Conservation (phyloP, 345 rosid species). For the Excoecaria cochinchinensis region DNA sequence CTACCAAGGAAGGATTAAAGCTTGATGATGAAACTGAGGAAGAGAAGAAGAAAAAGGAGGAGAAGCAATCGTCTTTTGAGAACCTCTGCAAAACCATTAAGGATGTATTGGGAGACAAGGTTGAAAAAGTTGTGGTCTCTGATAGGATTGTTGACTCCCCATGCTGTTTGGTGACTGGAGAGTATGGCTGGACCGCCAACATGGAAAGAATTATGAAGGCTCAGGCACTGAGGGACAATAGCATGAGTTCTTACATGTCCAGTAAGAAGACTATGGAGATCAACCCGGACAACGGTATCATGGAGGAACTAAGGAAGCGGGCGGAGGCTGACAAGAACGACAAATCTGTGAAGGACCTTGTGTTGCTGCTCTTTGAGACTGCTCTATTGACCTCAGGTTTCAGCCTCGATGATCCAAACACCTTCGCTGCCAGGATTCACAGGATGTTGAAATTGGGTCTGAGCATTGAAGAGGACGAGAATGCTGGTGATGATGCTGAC, state of each 20-base stretch:
- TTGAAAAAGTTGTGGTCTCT: slow-evolving; percentile 78
- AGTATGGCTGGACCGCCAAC: slow-evolving; percentile 87
- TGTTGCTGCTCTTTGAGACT: slow-evolving; percentile 71
- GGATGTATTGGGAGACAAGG: slow-evolving; percentile 75
- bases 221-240: slow-evolving; percentile 78
- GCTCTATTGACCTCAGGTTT: slow-evolving; percentile 81
- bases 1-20: slow-evolving; percentile 76
- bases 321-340: slow-evolving; percentile 81
- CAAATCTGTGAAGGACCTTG: slow-evolving; percentile 81
- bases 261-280: slow-evolving; percentile 92
- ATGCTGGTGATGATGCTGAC: slow-evolving; percentile 53
- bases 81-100: slow-evolving; percentile 77
- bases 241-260: slow-evolving; percentile 92
- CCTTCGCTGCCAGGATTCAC: slow-evolving; percentile 73
- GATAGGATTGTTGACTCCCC: slow-evolving; percentile 87
- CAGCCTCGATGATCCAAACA: slow-evolving; percentile 87
- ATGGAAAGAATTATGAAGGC: slow-evolving; percentile 98
- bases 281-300: slow-evolving; percentile 80
- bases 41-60: slow-evolving; percentile 75
- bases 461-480: slow-evolving; percentile 72
- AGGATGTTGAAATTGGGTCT: slow-evolving; percentile 87
- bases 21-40: slow-evolving; percentile 82
- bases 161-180: slow-evolving; percentile 84
- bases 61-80: slow-evolving; percentile 65
- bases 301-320: slow-evolving; percentile 86